Base-by-base conservation (phyloP, 2,329 filamentous ascomycete genomes). In the Ophiostoma sp. region DNA sequence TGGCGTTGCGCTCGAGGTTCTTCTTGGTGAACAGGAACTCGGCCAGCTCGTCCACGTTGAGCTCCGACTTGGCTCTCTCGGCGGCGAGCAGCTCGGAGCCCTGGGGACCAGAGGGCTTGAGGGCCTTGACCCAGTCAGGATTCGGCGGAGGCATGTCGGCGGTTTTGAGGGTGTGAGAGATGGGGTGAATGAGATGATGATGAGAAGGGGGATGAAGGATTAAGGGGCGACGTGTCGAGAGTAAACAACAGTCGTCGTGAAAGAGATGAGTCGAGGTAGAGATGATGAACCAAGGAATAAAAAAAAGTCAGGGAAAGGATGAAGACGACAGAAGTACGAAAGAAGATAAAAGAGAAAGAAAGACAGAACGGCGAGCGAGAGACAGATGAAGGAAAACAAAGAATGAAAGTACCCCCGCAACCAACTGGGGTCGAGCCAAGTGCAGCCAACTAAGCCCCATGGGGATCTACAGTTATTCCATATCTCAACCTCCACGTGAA, bases 21-120 rank as follows among this genome's bases (percentile, higher is more conserved):
- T 89, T 84, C 75, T 87, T 86, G 31, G 89, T 90, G 78, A 91
- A 90, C 66, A 94, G 82, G 75, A 91, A 88, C 68, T 86, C 83
- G 66, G 89, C 86, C 10, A 94, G 82, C 76, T 88, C 86, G 71
- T 90, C 84, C 27, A 92, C 86, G 36, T 89, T 83, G 74, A 93
- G 79, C 71, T 87, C 87, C 68, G 89, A 91, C 75, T 86, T 86
- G 33, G 84, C 84, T 73, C 91, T 86, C 81, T 93, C 90, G 68
- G 85, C 82, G n/a, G 83, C 78, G 69, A 93, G 86, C 67, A 93
- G 83, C 76, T 92, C 89, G 54, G 84, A 83, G 73, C 90, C 90
- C 33, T 92, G 89, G 5, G 88, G 87, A 70, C 85, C 85, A 2
- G 89, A 78, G 5, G 79, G 79, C 73, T 75, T 77, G 35, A 81